These are phyloP conservation scores for Umbelopsis sp. DNA, from an alignment of 371 early-diverging fungal genomes.

Conservation along the genomic window DNA sequence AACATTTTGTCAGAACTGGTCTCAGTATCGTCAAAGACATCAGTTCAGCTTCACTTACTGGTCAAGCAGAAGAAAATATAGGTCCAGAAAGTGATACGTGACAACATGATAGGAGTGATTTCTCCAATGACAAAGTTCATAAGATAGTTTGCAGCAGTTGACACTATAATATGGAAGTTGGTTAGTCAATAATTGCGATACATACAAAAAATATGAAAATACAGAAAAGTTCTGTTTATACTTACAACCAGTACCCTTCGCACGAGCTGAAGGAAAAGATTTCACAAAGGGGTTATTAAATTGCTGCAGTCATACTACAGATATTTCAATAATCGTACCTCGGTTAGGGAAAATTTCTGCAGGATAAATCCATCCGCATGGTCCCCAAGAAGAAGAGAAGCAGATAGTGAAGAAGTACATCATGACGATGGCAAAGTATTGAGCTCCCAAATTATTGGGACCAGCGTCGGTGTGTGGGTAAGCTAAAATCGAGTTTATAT, in stretches of 20 bases:
- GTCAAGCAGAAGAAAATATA: conserved; percentile 49
- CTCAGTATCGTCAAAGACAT: background rate
- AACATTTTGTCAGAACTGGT: background rate
- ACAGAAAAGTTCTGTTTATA: background rate
- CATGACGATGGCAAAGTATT: conserved; percentile 31
- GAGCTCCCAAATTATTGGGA: conserved; percentile 26
- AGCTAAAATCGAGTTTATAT: background rate
- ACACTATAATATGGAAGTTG: conserved; percentile 21
- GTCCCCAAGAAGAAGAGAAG: conserved; percentile 76
- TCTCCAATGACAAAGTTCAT: conserved; percentile 42
- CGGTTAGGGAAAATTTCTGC: conserved; percentile 78
- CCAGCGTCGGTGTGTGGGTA: conserved; percentile 23
- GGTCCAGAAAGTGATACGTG: conserved; percentile 32
- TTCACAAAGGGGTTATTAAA: conserved; percentile 21
- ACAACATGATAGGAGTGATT: conserved; percentile 32
- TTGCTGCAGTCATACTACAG: background rate
- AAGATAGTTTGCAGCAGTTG: conserved; percentile 59
- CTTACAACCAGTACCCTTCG: conserved; percentile 9
- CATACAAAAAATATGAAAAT: conserved; percentile 23
- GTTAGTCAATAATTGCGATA: conserved; percentile 53
- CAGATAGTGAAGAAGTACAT: conserved; percentile 30
- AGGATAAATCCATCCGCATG: conserved; percentile 90
- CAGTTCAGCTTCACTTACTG: background rate
- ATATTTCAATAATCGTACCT: background rate
- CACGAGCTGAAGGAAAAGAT: conserved; percentile 16